phyloP scores from a whole-genome alignment of 192 early-diverging fungal species.

The Helicostylum pulchrum region DNA sequence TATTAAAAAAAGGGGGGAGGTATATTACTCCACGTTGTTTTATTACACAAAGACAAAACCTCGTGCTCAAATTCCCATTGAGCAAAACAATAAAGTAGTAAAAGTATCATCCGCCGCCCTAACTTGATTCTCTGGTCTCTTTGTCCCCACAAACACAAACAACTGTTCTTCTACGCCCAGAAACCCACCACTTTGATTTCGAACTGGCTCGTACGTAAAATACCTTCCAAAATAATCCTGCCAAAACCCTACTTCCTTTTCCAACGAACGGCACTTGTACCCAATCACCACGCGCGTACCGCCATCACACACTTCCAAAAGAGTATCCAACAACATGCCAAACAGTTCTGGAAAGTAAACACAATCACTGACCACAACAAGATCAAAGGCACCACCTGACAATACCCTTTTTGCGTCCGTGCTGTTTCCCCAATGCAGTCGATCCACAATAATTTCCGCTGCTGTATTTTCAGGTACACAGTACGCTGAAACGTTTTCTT shows the following conservation, averaged over 20 bases:
- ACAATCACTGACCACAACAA: constrained; percentile 46
- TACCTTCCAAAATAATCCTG: constrained; percentile 49
- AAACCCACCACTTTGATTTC: constrained; percentile 13
- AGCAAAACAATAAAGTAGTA: constrained; percentile 42
- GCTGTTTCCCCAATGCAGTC: constrained; percentile 45
- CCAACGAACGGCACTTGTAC: constrained; percentile 46
- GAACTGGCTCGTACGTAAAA: constrained; percentile 47
- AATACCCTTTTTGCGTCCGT: constrained; percentile 29
- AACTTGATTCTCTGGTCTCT: constrained; percentile 33
- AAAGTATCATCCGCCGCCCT: constrained; percentile 46
- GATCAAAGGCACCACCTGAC: constrained; percentile 28
- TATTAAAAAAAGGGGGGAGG: too few relatives aligned
- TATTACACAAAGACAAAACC: neutral
- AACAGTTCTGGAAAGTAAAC: constrained; percentile 55
- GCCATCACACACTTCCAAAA: constrained; percentile 34
- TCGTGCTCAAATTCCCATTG: constrained; percentile 22
- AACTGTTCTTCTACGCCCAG: constrained; percentile 43
- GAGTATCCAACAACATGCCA: constrained; percentile 34
- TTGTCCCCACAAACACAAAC: constrained; percentile 39
- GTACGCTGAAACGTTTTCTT: constrained; percentile 35
- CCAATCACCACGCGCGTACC: constrained; percentile 45
- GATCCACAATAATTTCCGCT: constrained; percentile 29
- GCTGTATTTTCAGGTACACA: neutral
- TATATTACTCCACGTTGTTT: too few relatives aligned
- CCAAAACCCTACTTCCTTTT: constrained; percentile 53